A percentile compares a stretch with the other conserved stretches of the same genome.
Evolutionary conservation across 768 basidiomycete genomes (phyloP).

Genomic region (Boletus rubescentipes): DNA sequence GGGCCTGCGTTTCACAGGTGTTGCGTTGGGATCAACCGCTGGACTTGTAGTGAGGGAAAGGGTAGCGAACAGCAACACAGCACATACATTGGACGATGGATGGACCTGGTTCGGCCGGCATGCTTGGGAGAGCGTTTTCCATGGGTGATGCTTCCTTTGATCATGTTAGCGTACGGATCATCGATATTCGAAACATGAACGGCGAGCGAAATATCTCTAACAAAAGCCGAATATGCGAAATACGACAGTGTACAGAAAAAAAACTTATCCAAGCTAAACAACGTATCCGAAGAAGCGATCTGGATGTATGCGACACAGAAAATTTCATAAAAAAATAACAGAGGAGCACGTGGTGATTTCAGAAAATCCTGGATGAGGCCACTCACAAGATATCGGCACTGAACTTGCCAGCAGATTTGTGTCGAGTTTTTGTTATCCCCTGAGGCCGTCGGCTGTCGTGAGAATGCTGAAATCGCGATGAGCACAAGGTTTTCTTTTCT

Average conservation of each 20-base stretch:
- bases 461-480: constrained; percentile 33
- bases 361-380: constrained; percentile 14
- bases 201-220: constrained; percentile 28
- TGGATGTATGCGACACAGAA: constrained; percentile 8
- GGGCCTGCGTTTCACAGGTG: constrained; percentile 61
- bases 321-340: constrained; percentile 16
- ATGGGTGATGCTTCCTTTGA: constrained; percentile 19
- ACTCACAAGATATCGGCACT: constrained; percentile 26
- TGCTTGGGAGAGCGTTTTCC: constrained; percentile 26
- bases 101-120: constrained; percentile 27
- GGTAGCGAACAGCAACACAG: neutral
- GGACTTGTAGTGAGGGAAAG: constrained; percentile 6
- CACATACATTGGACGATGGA: constrained; percentile 28
- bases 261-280: constrained; percentile 36
- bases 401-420: constrained; percentile 21
- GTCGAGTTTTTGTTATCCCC: constrained; percentile 35
- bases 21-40: constrained; percentile 28
- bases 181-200: constrained; percentile 23
- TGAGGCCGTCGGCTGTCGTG: constrained; percentile 38
- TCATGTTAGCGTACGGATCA: constrained; percentile 25
- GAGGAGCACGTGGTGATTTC: neutral
- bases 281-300: constrained; percentile 29
- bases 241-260: constrained; percentile 24
- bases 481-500: constrained; percentile 24
- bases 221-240: constrained; percentile 36